A percentile compares a stretch with the other conserved stretches of the same genome.
These are phyloP conservation scores for Skeletonema grethae DNA, from an alignment of 108 stramenopile genomes.

Conservation along the genomic window DNA sequence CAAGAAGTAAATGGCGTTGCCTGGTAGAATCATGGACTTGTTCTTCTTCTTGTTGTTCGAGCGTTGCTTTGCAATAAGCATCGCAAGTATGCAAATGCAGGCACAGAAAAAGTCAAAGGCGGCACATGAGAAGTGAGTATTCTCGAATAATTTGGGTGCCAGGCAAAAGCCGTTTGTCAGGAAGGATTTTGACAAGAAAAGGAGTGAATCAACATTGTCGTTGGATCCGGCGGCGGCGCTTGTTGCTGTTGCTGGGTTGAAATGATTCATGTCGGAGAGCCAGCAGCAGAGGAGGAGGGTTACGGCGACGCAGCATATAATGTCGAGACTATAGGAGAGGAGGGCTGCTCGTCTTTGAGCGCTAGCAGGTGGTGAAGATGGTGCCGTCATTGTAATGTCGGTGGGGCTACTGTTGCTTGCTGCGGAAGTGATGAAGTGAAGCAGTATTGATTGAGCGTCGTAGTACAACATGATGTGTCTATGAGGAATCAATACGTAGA, in stretches of 20 bases:
- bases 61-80: background rate
- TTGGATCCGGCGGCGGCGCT: too few relatives aligned
- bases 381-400: too few relatives aligned
- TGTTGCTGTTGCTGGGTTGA: too few relatives aligned
- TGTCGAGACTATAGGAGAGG: conserved; percentile 17
- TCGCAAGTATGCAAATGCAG: background rate
- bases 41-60: too few relatives aligned
- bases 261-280: background rate
- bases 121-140: conserved; percentile 23
- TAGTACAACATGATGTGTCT: too few relatives aligned
- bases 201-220: too few relatives aligned
- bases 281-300: conserved; percentile 10
- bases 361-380: too few relatives aligned
- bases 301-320: background rate
- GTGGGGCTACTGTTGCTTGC: too few relatives aligned
- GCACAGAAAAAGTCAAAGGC: conserved; percentile 21
- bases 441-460: too few relatives aligned
- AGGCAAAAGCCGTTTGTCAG: conserved; percentile 32
- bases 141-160: conserved; percentile 17
- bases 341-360: background rate
- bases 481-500: too few relatives aligned
- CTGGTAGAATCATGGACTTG: too few relatives aligned
- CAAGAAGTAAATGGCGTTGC: conserved; percentile 17
- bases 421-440: too few relatives aligned
- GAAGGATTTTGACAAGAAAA: conserved; percentile 20